A percentile compares a stretch with the other conserved stretches of the same genome.
phyloP scores from a whole-genome alignment of 768 basidiomycete species.

The Cyclocybe cylindracea region DNA sequence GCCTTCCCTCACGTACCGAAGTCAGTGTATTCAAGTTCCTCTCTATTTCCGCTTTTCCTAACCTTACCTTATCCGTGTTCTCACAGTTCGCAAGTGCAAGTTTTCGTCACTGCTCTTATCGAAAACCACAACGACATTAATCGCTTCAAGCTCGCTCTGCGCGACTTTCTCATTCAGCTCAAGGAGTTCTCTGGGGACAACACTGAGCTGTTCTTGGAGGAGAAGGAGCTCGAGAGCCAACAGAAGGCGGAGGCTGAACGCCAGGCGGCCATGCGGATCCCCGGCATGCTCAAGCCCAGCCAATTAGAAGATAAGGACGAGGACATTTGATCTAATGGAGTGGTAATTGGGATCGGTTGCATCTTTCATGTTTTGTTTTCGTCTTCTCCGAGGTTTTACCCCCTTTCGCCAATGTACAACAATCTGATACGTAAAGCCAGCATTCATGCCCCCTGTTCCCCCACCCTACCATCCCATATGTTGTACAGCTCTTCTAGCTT shows the following conservation, averaged over 20 bases:
- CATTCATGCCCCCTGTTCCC: slow-evolving; percentile 25
- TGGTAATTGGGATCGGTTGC: slow-evolving; percentile 23
- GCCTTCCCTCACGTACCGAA: slow-evolving; percentile 93
- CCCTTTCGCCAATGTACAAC: slow-evolving; percentile 25
- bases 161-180: slow-evolving; percentile 97
- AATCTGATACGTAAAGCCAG: slow-evolving; percentile 31
- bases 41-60: slow-evolving; percentile 13
- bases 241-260: slow-evolving; percentile 81
- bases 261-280: slow-evolving; percentile 88
- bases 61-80: slow-evolving; percentile 6
- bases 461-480: slow-evolving; percentile 29
- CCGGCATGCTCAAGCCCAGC: slow-evolving; percentile 97
- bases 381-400: slow-evolving; percentile 24
- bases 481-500: slow-evolving; percentile 26
- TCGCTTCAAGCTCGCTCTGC: slow-evolving; percentile 90
- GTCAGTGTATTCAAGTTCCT: slow-evolving; percentile 43
- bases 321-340: slow-evolving; percentile 59
- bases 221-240: slow-evolving; percentile 86
- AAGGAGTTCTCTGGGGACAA: slow-evolving; percentile 98
- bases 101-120: slow-evolving; percentile 67
- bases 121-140: slow-evolving; percentile 80
- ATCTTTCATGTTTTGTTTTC: slow-evolving; percentile 26
- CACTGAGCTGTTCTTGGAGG: slow-evolving; percentile 88
- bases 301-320: slow-evolving; percentile 94
- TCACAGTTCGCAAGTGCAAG: slow-evolving; percentile 65